Conservation (phyloP, 2,329 filamentous ascomycete species). For the Coniochaeta hoffmannii region DNA sequence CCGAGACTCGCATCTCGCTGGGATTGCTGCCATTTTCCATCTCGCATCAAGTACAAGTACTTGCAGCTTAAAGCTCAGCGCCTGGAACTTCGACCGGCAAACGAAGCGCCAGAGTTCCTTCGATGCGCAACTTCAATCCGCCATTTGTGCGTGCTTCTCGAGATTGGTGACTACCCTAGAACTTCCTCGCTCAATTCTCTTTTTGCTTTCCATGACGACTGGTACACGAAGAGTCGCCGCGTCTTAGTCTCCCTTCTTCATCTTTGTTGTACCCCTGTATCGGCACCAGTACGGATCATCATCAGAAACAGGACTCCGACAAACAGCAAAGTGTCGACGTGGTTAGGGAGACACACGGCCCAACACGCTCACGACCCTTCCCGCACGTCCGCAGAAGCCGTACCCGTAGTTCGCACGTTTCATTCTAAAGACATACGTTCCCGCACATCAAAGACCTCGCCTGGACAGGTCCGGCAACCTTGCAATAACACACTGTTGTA, state of each 20-base stretch:
- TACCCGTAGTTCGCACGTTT: neutral
- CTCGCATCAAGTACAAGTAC: neutral
- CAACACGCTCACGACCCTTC: neutral
- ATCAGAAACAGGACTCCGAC: neutral
- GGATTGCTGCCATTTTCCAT: no score
- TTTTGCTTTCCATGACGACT: neutral
- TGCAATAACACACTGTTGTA: neutral
- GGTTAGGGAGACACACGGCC: neutral
- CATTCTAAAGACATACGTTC: neutral
- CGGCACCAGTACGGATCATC: neutral
- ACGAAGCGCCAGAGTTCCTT: neutral
- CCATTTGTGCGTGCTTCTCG: neutral
- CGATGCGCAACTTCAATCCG: neutral
- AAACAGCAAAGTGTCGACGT: neutral
- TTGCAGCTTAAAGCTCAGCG: neutral
- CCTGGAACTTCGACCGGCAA: no score
- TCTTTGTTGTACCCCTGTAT: neutral
- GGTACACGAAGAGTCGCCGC: neutral
- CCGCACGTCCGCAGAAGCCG: neutral
- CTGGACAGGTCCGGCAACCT: neutral
- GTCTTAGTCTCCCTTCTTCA: neutral
- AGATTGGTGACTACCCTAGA: neutral
- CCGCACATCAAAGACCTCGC: neutral
- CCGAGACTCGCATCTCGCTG: no score
- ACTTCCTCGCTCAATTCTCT: neutral